Base-by-base conservation (phyloP, 1,139 yeast genomes). In the Suhomyces maxii region DNA sequence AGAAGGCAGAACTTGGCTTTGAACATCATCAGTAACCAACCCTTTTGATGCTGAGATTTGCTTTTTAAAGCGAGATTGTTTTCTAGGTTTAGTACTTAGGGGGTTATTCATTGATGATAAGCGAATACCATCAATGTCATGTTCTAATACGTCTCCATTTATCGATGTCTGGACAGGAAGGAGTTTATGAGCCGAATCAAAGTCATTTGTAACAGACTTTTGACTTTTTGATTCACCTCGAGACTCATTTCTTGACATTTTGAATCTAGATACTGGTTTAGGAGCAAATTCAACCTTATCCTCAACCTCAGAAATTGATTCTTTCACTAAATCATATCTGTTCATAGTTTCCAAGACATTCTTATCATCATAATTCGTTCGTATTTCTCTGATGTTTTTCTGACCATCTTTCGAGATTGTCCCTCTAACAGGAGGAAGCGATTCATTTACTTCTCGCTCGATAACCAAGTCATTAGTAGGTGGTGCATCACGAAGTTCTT, bases 291-390 rank as follows among this genome's bases (percentile, higher is more conserved):
- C 39, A 31, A 46, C 49, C 34, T 30, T 13, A 23, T 53, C 60
- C 37, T 61, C 65, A 11, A 34, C 45, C n/a, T 52, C 54, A 5
- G 50, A 36, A 55, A 38, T 60, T 48, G 39, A 65, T 56, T 32
- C 70, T 49, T 50, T 67, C 64, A 41, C 62, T 42, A 25, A 65
- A 67, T 36, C 48, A 44, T 46, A 62, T 55, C 53, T 49, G 43
- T 47, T 53, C 39, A 55, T 26, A 18, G 53, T 47, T 32, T 51
- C 52, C n/a, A 34, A 30, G 6, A 12, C 31, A 3, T 8, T 10
- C 6, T 43, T 46, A 12, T 28, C n/a, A 28, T 9, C 9, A 11
- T 28, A 28, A 7, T 9, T 28, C n/a, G 31, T 28, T 9, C 31
- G 4, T 9, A 28, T 28, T 28, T 28, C 31, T 11, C 3, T 28